Evolutionary conservation across 108 stramenopile genomes (phyloP).

Genomic region (Nannochloropsis salina): DNA sequence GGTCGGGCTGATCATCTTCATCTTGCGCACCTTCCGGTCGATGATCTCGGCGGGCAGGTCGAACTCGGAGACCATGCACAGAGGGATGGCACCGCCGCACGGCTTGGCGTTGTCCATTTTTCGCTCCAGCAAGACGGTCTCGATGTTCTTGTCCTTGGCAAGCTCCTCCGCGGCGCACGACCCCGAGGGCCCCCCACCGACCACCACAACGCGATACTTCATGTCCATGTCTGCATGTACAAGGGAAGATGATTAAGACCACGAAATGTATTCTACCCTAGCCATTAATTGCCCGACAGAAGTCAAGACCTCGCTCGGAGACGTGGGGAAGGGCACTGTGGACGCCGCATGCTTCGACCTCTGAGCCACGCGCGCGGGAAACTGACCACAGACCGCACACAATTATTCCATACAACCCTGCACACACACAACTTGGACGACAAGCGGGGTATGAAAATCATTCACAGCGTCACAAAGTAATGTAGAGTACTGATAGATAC

Average conservation of each 20-base stretch:
- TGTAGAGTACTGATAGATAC: too few species aligned
- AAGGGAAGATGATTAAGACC: background rate
- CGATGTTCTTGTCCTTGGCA: slow-evolving; percentile 84
- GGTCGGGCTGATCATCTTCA: slow-evolving; percentile 95
- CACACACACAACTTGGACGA: too few species aligned
- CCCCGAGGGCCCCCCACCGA: slow-evolving; percentile 92
- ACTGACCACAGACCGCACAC: too few species aligned
- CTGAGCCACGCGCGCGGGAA: too few species aligned
- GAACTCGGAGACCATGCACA: slow-evolving; percentile 98
- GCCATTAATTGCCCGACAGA: too few species aligned
- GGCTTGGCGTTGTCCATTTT: slow-evolving; percentile 99
- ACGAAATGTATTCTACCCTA: too few species aligned
- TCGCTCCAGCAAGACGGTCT: slow-evolving; percentile 86
- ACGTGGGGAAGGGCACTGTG: too few species aligned
- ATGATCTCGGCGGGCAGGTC: slow-evolving; percentile 85
- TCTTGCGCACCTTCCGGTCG: slow-evolving; percentile 87
- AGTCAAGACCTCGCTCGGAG: too few species aligned
- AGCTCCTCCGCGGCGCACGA: slow-evolving; percentile 95
- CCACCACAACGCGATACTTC: slow-evolving; percentile 85
- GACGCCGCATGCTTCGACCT: too few species aligned
- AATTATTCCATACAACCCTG: too few species aligned
- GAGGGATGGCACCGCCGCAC: slow-evolving; percentile 95
- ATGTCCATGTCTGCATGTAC: slow-evolving; percentile 27
- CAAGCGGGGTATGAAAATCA: too few species aligned
- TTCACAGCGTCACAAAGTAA: too few species aligned